Evolutionary conservation across 768 basidiomycete species (phyloP), one percentile per base, ranked within the genome.

Genomic region (Lentinula sp.): DNA sequence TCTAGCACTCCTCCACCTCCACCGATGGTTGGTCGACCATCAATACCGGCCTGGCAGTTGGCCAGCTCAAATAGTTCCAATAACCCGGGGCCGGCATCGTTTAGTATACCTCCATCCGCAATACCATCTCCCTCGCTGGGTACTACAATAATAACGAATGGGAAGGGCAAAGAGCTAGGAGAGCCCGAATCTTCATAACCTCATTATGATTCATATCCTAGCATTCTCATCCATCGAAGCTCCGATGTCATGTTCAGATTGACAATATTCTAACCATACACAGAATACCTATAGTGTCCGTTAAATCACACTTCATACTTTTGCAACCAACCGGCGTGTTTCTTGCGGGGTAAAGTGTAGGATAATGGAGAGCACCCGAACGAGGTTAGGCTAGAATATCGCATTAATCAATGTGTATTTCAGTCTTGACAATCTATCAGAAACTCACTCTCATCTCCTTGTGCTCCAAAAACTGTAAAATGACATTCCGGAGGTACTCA

Each of bases 401-500:
- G 37, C 37, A 39, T 39, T 23, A 39, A 31, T 62, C 15, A 50
- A 9, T 53, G 48, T 54, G 64, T 57, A 43, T 32, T 34, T 55
- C 34, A 21, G n/a, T 50, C 31, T 45, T 21, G 28, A 42, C 6
- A 57, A 13, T 23, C 28, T 31, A 46, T 28, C 4, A 43, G 37
- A 13, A 77, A 23, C 92, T 70, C 69, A 95, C 95, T 75, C 97
- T 82, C 95, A 98, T 98, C 72, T 98, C 95, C 71, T 96, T 95
- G 75, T 98, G 92, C 70, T 99, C 97, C 54, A 99, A 78, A 76
- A 99, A 99, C 71, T 98, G 97, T 50, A 99, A 72, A 60, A 98
- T 93, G 35, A 98, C 91, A 71, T 98, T 98, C 61, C 97, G 82
- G 50, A 99, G 73, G 73, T 99, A 99, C 74, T 98, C 97, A 7